These are phyloP conservation scores for Fusarium sp. DNA, from an alignment of 2,329 filamentous ascomycete genomes.

Conservation along the genomic window DNA sequence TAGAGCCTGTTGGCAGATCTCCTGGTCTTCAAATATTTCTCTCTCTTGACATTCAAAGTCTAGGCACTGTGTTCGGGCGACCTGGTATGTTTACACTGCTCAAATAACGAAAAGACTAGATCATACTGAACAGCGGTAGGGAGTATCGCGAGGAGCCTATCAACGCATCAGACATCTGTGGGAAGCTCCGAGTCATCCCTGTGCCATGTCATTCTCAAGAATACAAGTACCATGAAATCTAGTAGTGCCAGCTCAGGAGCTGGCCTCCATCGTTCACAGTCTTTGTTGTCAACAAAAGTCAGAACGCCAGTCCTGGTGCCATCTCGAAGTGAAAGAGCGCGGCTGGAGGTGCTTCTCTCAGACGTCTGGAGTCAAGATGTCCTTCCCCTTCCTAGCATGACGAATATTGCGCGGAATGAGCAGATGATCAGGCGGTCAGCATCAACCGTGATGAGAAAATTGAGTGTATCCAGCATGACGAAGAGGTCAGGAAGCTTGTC, in stretches of 20 bases:
- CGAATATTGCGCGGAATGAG: conserved; percentile 70
- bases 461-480: conserved; percentile 83
- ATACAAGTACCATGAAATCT: conserved; percentile 77
- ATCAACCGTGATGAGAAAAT: conserved; percentile 85
- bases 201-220: conserved; percentile 85
- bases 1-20: conserved; percentile 58
- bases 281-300: conserved; percentile 74
- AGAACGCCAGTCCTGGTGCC: conserved; percentile 77
- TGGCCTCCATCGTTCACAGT: conserved; percentile 81
- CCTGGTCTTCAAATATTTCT: conserved; percentile 69
- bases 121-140: conserved; percentile 51
- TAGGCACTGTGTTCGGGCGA: conserved; percentile 80
- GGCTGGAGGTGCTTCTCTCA: conserved; percentile 76
- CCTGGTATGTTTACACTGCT: conserved; percentile 59
- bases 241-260: conserved; percentile 53
- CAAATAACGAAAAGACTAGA: neutral
- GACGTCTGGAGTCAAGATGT: conserved; percentile 87
- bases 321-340: conserved; percentile 77
- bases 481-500: conserved; percentile 71
- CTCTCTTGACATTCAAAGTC: conserved; percentile 74
- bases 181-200: conserved; percentile 73
- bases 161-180: conserved; percentile 81
- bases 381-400: conserved; percentile 86
- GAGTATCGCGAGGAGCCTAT: conserved; percentile 73
- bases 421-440: conserved; percentile 81